These are phyloP conservation scores for Metarhizium sp. DNA, from an alignment of 2,329 filamentous ascomycete genomes.

Conservation along the genomic window DNA sequence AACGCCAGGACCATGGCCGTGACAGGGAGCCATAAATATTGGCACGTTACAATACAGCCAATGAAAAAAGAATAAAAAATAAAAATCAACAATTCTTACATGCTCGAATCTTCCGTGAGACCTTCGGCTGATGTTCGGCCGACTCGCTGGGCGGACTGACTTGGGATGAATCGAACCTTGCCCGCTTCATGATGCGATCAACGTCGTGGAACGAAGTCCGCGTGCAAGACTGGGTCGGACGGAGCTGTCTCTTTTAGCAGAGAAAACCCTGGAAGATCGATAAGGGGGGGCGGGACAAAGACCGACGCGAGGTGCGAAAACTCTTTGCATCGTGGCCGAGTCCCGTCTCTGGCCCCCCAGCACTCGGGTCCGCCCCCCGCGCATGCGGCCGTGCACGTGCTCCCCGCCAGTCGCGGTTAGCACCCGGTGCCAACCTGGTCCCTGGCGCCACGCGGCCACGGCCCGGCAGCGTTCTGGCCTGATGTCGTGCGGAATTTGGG, in stretches of 20 bases:
- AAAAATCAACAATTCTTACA: constrained; percentile 13
- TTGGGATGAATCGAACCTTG: constrained; percentile 11
- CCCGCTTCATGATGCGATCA: constrained; percentile 13
- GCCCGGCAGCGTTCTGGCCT: too few species aligned
- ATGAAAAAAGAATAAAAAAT: not conserved
- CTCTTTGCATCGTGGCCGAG: not conserved
- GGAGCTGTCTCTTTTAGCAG: not conserved
- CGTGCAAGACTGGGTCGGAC: constrained; percentile 22
- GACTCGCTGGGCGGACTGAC: constrained; percentile 6
- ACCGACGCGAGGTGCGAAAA: constrained; percentile 2
- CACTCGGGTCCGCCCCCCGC: not conserved
- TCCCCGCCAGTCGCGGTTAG: not conserved
- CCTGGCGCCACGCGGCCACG: too few species aligned
- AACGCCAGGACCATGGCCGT: not conserved
- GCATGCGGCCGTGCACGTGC: not conserved
- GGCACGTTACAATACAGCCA: not conserved
- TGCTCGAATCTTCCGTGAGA: constrained; percentile 22
- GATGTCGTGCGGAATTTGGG: not conserved
- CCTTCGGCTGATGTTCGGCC: constrained; percentile 16
- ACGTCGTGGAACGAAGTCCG: constrained; percentile 6
- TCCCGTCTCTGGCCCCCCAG: not conserved
- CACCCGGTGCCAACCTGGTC: not conserved
- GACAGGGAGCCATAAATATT: not conserved
- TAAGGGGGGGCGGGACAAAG: constrained; percentile 7
- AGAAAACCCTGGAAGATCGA: not conserved